Evolutionary conservation across 163 green algal species (phyloP), one percentile per base, ranked within the genome.

Genomic region (Coccomyxa subellipsoidea): DNA sequence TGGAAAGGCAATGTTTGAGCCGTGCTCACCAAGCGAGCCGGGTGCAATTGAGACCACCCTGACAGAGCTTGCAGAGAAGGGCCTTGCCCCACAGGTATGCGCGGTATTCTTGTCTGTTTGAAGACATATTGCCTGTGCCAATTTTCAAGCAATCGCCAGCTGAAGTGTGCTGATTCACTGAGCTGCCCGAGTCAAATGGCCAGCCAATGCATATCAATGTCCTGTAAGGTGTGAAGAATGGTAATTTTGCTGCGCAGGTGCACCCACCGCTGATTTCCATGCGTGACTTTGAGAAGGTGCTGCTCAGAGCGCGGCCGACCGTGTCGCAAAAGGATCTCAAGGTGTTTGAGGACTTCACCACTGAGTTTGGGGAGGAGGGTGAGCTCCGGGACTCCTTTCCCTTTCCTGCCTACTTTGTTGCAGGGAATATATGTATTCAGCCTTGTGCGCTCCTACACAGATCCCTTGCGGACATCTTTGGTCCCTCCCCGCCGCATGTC

Each of bases 311-410:
- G 29, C 90, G 96, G 77, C 96, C 96, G 4, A 99, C 96, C 0
- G 96, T 99, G 9, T 93, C 90, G 78, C 73, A 90, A 29, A 87
- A 88, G 15, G 96, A 99, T 86, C 87, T 99, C 38, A 90, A 90
- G 10, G 82, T 94, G 2, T 96, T 98, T 83, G 90, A 97, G 77
- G 88, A 92, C 40, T 99, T 99, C 86, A 99, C 96, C 0, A 47
- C 84, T 27, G 96, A 99, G 87, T 99, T 98, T 94, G 96, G 96
- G 10, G 94, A 98, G 85, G 95, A 97, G 81, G 92, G 82, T n/a
- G n/a, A n/a, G n/a, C n/a, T n/a, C n/a, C n/a, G n/a, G n/a, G n/a
- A n/a, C n/a, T n/a, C n/a, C n/a, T n/a, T n/a, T n/a, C n/a, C n/a
- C n/a, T n/a, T n/a, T n/a, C n/a, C n/a, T n/a, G n/a, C 18, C n/a